Conservation (phyloP, 148 eudicot species). For the Rhododendron vialii region DNA sequence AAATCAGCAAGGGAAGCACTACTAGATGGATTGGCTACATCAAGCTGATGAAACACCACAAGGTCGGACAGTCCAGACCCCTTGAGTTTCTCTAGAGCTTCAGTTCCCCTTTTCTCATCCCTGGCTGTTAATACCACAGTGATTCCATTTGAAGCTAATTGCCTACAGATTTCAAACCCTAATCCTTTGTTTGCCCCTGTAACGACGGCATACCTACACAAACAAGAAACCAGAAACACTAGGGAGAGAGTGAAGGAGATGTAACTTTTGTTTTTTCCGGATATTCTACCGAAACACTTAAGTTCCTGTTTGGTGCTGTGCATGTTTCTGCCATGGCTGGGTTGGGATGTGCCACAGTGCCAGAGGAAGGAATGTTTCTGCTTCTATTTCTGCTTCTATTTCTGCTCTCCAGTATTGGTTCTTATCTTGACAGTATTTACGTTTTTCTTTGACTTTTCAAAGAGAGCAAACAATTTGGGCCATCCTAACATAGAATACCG, state of each 20-base stretch:
- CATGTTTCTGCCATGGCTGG: background rate
- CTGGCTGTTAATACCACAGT: slow-evolving; percentile 21
- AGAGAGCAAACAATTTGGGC: no score
- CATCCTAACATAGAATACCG: no score
- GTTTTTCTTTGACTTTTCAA: no score
- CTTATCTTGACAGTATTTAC: background rate
- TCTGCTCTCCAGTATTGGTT: background rate
- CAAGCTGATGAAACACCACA: slow-evolving; percentile 26
- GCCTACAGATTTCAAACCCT: slow-evolving; percentile 19
- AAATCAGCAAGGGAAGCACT: slow-evolving; percentile 20
- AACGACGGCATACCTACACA: slow-evolving; percentile 19
- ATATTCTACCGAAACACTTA: no score
- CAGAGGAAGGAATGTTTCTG: background rate
- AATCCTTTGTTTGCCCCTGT: slow-evolving; percentile 20
- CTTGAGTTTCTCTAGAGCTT: slow-evolving; percentile 26
- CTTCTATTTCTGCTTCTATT: background rate
- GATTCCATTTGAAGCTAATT: slow-evolving; percentile 20
- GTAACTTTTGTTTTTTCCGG: no score
- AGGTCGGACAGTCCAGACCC: slow-evolving; percentile 4
- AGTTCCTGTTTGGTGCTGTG: background rate
- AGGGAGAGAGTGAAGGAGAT: no score
- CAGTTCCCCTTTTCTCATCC: slow-evolving; percentile 22
- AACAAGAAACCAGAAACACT: background rate
- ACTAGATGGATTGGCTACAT: slow-evolving; percentile 20
- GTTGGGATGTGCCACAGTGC: background rate